These are phyloP conservation scores for Paxillus ammoniavirescens DNA, from an alignment of 768 basidiomycete species.

Conservation along the genomic window DNA sequence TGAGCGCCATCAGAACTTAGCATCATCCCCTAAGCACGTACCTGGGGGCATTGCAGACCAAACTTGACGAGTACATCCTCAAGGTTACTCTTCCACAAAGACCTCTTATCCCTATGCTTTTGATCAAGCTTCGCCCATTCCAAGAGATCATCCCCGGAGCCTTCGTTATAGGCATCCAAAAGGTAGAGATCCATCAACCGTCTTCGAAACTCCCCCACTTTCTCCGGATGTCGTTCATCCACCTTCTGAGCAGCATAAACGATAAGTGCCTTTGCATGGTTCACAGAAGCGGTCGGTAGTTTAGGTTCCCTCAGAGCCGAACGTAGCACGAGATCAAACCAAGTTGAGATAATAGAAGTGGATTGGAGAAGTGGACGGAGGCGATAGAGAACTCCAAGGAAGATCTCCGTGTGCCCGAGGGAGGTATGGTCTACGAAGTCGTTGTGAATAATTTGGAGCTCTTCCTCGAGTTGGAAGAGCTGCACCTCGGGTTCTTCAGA, in stretches of 20 bases:
- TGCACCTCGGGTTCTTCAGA: slow-evolving; percentile 45
- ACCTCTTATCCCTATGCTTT: slow-evolving; percentile 56
- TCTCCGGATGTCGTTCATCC: slow-evolving; percentile 44
- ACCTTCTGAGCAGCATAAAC: slow-evolving; percentile 54
- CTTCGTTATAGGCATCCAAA: slow-evolving; percentile 73
- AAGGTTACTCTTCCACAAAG: slow-evolving; percentile 75
- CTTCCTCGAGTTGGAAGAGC: slow-evolving; percentile 57
- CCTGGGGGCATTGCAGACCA: slow-evolving; percentile 62
- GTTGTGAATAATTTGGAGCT: slow-evolving; percentile 61
- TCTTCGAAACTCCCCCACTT: slow-evolving; percentile 63
- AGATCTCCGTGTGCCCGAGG: slow-evolving; percentile 59
- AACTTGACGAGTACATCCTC: slow-evolving; percentile 71
- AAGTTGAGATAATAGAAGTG: slow-evolving; percentile 66
- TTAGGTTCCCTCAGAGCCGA: slow-evolving; percentile 76
- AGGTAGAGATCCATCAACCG: slow-evolving; percentile 74
- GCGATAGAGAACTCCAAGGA: slow-evolving; percentile 64
- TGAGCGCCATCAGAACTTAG: slow-evolving; percentile 4
- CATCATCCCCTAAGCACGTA: slow-evolving; percentile 36
- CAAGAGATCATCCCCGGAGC: slow-evolving; percentile 67
- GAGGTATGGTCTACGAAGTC: slow-evolving; percentile 64
- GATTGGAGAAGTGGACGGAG: slow-evolving; percentile 61
- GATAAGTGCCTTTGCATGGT: slow-evolving; percentile 72
- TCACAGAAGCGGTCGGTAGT: slow-evolving; percentile 54
- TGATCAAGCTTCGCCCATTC: slow-evolving; percentile 71
- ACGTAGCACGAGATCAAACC: slow-evolving; percentile 81